Percentiles rank a stretch among this genome's conserved stretches.
Conservation (phyloP, 1,139 yeast genomes). For the Suhomyces bribrorum region DNA sequence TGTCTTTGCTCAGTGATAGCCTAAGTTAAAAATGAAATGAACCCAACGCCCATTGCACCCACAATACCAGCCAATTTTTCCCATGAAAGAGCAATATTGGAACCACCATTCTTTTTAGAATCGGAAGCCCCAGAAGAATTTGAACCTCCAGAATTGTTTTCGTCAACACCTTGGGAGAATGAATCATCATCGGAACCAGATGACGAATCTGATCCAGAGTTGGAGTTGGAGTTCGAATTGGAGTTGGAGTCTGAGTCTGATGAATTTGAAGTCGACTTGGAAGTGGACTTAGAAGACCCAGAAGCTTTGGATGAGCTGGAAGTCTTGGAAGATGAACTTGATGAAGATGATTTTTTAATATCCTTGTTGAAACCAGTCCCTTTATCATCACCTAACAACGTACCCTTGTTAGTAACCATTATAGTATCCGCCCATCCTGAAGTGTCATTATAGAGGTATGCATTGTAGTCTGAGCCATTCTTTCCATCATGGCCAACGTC, state of each 20-base stretch:
- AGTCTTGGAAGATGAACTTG: constrained; percentile 10
- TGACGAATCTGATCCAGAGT: constrained; percentile 6
- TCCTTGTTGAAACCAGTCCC: constrained; percentile 69
- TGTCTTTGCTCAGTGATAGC: background rate
- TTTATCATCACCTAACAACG: constrained; percentile 58
- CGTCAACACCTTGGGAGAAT: constrained; percentile 1
- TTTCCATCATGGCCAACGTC: constrained; percentile 27
- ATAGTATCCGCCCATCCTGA: constrained; percentile 50
- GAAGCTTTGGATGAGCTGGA: constrained; percentile 9
- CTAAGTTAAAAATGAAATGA: constrained; percentile 23
- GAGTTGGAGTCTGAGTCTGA: constrained; percentile 8
- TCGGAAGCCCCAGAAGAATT: constrained; percentile 6
- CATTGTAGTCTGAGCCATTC: constrained; percentile 43
- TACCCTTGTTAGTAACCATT: constrained; percentile 58
- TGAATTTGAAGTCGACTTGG: background rate
- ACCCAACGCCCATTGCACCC: constrained; percentile 24
- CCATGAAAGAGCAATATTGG: constrained; percentile 11
- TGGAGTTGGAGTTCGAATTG: constrained; percentile 1
- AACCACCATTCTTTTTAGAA: constrained; percentile 7
- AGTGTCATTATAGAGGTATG: constrained; percentile 60
- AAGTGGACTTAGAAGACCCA: constrained; percentile 2
- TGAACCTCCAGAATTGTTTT: constrained; percentile 8
- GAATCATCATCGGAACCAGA: constrained; percentile 19
- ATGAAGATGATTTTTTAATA: constrained; percentile 23
- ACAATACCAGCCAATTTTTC: constrained; percentile 16